Base-by-base conservation (phyloP, 805 yeast genomes). In the Lipomyces orientalis region DNA sequence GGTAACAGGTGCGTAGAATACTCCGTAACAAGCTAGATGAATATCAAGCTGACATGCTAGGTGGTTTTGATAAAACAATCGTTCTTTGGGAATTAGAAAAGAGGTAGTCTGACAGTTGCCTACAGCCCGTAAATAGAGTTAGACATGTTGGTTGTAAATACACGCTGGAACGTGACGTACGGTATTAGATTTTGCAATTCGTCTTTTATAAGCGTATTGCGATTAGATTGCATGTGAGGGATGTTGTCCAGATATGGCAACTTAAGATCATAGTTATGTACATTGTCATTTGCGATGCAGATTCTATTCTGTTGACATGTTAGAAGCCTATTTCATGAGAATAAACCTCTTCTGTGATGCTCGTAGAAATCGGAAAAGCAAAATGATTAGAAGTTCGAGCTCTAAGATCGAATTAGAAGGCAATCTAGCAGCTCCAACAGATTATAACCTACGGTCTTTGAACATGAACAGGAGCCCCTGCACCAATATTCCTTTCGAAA, bases 401-500 rank as follows among this genome's bases (percentile, higher is more conserved):
- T 77, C 70, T 76, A 66, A 12, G 65, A 52, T 7, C 67, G 14
- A 4, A 71, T 74, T 77, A 76, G 62, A 55, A 75, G 72, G 60
- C 74, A 25, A 25, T 25, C 29, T 76, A 55, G 49, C 9, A 22
- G 82, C 76, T 88, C 31, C 64, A 14, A 10, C 25, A 22, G 22
- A 16, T 31, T n/a, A 12, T 43, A 9, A 69, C 72, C 35, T 61
- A 69, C 72, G 91, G 73, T 90, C 95, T 78, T 87, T 90, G 79
- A 88, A 89, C 88, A 89, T 90, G 75, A 91, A 89, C 73, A 91
- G 81, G 68, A 91, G 81, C 0, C 97, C 97, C 78, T 91, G 97
- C 4, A 91, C 97, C 55, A 91, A 78, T 1, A 91, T 88, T 0
- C 95, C 97, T 81, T 91, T 91, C 52, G 87, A 77, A 66, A 91